phyloP scores from a whole-genome alignment of 2,329 filamentous ascomycete species.

The Ilyonectria destructans region DNA sequence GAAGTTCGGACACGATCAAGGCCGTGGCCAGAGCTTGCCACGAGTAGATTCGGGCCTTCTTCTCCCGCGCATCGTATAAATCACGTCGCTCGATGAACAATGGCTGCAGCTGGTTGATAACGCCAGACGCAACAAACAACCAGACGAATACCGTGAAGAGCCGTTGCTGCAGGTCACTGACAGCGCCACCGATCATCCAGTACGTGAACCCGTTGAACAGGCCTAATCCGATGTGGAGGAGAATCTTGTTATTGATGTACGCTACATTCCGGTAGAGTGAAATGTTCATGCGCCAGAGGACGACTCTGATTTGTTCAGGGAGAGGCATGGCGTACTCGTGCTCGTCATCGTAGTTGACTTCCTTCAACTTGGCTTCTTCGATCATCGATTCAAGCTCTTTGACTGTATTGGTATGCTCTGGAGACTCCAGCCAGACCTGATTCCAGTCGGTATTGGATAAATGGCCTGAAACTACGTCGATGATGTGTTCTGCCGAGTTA shows the following conservation, averaged over 20 bases:
- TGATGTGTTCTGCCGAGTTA: constrained; percentile 85
- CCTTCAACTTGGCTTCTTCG: constrained; percentile 66
- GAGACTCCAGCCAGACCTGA: constrained; percentile 77
- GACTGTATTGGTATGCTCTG: constrained; percentile 70
- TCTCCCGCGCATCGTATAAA: constrained; percentile 66
- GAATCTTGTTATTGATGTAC: constrained; percentile 77
- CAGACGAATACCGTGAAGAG: constrained; percentile 76
- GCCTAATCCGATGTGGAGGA: constrained; percentile 68
- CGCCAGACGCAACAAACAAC: constrained; percentile 73
- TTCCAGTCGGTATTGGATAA: constrained; percentile 74
- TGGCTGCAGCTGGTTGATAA: constrained; percentile 66
- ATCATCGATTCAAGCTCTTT: constrained; percentile 77
- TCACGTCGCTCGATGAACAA: constrained; percentile 65
- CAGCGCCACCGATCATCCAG: constrained; percentile 63
- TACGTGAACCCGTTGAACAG: constrained; percentile 76
- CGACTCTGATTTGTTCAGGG: constrained; percentile 74
- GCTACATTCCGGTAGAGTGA: constrained; percentile 78
- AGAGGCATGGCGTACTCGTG: constrained; percentile 82
- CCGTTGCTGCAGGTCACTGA: constrained; percentile 51
- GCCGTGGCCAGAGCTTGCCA: constrained; percentile 73
- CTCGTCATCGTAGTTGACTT: constrained; percentile 64
- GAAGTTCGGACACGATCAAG: constrained; percentile 64
- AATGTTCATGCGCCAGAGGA: constrained; percentile 74
- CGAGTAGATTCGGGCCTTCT: constrained; percentile 66
- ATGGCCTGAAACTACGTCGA: constrained; percentile 66